Percentiles rank a stretch among this genome's conserved stretches.
Evolutionary conservation across 2,329 filamentous ascomycete genomes (phyloP).

Genomic region (Colletotrichum kahawae): DNA sequence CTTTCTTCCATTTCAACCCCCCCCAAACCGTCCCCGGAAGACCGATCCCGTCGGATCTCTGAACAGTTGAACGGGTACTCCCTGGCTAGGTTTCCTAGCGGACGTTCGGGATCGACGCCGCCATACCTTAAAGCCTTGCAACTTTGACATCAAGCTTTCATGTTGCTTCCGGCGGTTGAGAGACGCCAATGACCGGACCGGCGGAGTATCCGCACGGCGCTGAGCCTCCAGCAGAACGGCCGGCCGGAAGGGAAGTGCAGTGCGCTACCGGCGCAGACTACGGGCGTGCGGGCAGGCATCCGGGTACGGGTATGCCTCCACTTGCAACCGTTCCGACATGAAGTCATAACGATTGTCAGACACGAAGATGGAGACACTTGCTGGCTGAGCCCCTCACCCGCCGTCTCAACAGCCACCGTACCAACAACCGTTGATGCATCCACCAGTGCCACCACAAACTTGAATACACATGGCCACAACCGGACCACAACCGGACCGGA

Average conservation of each 20-base stretch:
- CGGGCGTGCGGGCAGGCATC: neutral
- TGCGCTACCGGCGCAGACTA: neutral
- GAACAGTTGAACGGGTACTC: neutral
- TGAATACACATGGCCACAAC: neutral
- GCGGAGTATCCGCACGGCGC: neutral
- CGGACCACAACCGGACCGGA: neutral
- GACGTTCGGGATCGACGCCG: constrained; percentile 5
- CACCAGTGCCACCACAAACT: neutral
- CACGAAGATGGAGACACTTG: neutral
- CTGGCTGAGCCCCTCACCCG: neutral
- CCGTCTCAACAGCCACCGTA: neutral
- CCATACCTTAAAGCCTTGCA: neutral
- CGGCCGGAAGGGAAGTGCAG: neutral
- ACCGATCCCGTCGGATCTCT: neutral
- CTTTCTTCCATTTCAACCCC: neutral
- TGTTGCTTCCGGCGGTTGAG: neutral
- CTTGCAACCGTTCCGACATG: neutral
- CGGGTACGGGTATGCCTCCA: neutral
- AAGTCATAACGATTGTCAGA: neutral
- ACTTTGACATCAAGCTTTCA: neutral
- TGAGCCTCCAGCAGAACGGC: neutral
- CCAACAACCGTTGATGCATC: neutral
- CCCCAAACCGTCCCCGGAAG: neutral
- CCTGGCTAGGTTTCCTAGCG: neutral
- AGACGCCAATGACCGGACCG: neutral